These are phyloP conservation scores for Sporisorium scitamineum DNA, from an alignment of 1,284 basidiomycete genomes.

Conservation along the genomic window DNA sequence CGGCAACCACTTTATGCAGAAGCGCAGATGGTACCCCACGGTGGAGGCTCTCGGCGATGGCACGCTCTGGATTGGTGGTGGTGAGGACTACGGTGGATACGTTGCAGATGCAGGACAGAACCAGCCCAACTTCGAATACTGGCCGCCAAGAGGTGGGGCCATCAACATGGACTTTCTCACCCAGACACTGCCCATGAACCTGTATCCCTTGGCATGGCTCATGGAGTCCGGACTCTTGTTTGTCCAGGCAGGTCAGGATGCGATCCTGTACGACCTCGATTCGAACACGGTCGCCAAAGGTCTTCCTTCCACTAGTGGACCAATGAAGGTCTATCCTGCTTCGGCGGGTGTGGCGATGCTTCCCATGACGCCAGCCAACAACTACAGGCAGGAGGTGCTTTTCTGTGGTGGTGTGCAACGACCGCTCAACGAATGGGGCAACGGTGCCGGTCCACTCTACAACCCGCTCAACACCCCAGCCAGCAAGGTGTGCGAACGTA, in stretches of 20 bases:
- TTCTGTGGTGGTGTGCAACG: slow-evolving; percentile 87
- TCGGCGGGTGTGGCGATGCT: slow-evolving; percentile 90
- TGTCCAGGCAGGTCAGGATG: slow-evolving; percentile 55
- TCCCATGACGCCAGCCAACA: slow-evolving; percentile 87
- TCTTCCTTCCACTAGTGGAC: slow-evolving; percentile 33
- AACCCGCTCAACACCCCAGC: slow-evolving; percentile 44
- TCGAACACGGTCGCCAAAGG: slow-evolving; percentile 28
- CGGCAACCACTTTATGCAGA: slow-evolving; percentile 38
- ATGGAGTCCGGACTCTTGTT: slow-evolving; percentile 58
- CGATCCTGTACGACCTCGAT: slow-evolving; percentile 40
- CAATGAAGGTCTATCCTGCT: slow-evolving; percentile 79
- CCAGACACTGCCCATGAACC: slow-evolving; percentile 50
- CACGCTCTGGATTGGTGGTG: slow-evolving; percentile 41
- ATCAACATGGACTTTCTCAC: slow-evolving; percentile 47
- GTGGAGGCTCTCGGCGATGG: slow-evolving; percentile 48
- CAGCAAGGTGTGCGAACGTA: slow-evolving; percentile 56
- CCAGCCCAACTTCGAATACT: slow-evolving; percentile 52
- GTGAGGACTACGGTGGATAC: slow-evolving; percentile 46
- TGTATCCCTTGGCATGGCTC: slow-evolving; percentile 60
- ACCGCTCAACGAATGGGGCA: slow-evolving; percentile 57
- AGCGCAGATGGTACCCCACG: slow-evolving; percentile 45
- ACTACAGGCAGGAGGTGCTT: slow-evolving; percentile 83
- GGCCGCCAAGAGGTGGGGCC: slow-evolving; percentile 34
- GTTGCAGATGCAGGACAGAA: slow-evolving; percentile 32
- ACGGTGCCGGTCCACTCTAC: slow-evolving; percentile 50